Evolutionary conservation across 441 rosid genomes (phyloP).

Genomic region (Gossypium schwendimanii): DNA sequence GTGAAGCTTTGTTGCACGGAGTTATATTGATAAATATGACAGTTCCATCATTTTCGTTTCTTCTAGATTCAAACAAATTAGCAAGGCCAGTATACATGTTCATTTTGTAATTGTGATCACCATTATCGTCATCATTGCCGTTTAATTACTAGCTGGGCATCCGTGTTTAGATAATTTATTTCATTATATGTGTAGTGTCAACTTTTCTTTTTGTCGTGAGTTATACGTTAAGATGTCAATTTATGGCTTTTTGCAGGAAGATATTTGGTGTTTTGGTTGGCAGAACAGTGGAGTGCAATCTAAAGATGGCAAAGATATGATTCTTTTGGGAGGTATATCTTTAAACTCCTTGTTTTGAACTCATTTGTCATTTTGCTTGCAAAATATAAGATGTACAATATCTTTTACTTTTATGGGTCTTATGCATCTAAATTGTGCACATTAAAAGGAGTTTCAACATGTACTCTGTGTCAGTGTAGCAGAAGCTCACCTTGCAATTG

Average conservation of each 20-base stretch:
- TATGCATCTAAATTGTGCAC: neutral
- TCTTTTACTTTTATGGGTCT: neutral
- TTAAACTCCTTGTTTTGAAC: conserved; percentile 1
- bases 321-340: conserved; percentile 81
- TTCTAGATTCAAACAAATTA: neutral
- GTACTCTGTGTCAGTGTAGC: neutral
- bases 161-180: neutral
- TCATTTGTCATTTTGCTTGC: neutral
- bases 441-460: neutral
- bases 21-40: neutral
- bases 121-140: neutral
- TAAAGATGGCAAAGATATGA: conserved; percentile 52
- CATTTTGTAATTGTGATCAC: neutral
- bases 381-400: neutral
- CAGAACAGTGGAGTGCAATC: conserved; percentile 57
- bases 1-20: neutral
- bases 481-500: neutral
- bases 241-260: conserved; percentile 38
- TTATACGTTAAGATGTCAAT: conserved; percentile 2
- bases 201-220: neutral
- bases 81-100: neutral
- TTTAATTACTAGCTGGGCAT: neutral
- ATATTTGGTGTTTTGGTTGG: conserved; percentile 89
- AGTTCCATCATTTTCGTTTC: neutral
- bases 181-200: neutral